These are phyloP conservation scores for Mycena leptocephala DNA, from an alignment of 768 basidiomycete genomes.

Conservation along the genomic window DNA sequence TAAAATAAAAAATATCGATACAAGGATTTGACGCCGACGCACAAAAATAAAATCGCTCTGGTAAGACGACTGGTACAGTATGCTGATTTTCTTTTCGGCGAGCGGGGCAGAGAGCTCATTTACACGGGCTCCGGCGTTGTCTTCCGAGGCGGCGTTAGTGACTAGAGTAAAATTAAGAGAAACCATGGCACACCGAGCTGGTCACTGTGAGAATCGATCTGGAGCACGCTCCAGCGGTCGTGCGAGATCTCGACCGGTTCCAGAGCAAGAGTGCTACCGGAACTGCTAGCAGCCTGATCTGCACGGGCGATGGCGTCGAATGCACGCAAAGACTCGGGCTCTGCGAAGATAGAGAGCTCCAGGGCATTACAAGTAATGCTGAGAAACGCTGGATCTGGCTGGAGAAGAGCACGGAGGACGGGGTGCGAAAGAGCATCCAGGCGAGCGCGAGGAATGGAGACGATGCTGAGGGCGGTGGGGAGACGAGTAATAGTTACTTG, in stretches of 20 bases:
- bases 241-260: conserved; percentile 80
- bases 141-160: conserved; percentile 51
- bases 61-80: conserved; percentile 88
- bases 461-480: conserved; percentile 79
- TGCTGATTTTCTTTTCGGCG: conserved; percentile 84
- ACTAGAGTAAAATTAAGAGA: conserved; percentile 17
- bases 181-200: conserved; percentile 66
- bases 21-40: conserved; percentile 42
- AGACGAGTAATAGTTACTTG: conserved; percentile 73
- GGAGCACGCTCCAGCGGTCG: conserved; percentile 85
- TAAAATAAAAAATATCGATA: not conserved
- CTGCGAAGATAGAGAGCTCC: conserved; percentile 84
- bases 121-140: conserved; percentile 80
- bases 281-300: conserved; percentile 54
- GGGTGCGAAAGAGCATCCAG: conserved; percentile 72
- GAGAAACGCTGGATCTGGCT: conserved; percentile 77
- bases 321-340: conserved; percentile 68
- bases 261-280: conserved; percentile 32
- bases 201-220: conserved; percentile 87
- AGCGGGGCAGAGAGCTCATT: conserved; percentile 85
- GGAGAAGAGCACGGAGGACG: conserved; percentile 79
- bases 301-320: conserved; percentile 75
- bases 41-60: conserved; percentile 90
- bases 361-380: conserved; percentile 86
- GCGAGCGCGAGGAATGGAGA: conserved; percentile 83